Conservation (phyloP, 2,329 filamentous ascomycete genomes). For the Venturia oleaginea region DNA sequence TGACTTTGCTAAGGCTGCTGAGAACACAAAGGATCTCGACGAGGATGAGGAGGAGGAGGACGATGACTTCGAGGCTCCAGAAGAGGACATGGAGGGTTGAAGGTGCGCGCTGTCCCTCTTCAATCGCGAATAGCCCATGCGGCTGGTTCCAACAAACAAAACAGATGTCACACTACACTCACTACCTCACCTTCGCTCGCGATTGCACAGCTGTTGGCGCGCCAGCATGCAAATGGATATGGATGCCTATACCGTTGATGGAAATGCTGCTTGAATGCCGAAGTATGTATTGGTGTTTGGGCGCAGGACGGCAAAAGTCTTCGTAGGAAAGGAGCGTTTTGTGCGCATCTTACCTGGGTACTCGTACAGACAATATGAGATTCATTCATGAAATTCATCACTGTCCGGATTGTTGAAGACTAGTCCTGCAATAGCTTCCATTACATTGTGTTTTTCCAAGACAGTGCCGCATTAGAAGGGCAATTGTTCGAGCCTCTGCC, state of each 20-base stretch:
- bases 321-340: not conserved
- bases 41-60: conserved; percentile 74
- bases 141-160: not conserved
- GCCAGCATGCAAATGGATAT: not conserved
- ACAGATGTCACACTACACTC: not conserved
- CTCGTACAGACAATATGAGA: not conserved
- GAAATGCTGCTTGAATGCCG: not conserved
- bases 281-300: not conserved
- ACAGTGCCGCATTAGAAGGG: too few relatives aligned
- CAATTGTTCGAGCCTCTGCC: too few relatives aligned
- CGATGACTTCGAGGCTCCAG: conserved; percentile 52
- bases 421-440: too few relatives aligned
- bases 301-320: not conserved
- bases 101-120: not conserved
- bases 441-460: too few relatives aligned
- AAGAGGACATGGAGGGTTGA: conserved; percentile 62
- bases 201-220: not conserved
- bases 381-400: not conserved
- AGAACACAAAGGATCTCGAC: conserved; percentile 67
- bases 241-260: not conserved
- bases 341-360: not conserved
- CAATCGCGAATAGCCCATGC: not conserved
- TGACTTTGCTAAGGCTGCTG: conserved; percentile 84
- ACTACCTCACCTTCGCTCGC: not conserved
- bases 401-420: too few relatives aligned